phyloP scores from a whole-genome alignment of 441 rosid genomes.

The Mallotus repandus region DNA sequence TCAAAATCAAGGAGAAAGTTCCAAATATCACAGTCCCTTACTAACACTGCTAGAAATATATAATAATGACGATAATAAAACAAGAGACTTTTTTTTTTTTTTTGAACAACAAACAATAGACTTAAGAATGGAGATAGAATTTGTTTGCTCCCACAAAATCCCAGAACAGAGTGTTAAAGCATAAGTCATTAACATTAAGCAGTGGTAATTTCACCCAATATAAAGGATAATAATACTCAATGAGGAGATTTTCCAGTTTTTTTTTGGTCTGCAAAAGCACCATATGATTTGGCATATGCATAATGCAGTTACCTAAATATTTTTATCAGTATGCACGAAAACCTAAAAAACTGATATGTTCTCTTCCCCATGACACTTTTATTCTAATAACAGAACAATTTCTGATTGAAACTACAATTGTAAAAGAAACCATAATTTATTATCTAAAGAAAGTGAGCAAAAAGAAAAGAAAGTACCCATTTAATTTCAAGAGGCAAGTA shows the following conservation, averaged over 20 bases:
- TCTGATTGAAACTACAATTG: not conserved
- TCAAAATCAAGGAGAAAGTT: too few relatives aligned
- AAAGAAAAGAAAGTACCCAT: not conserved
- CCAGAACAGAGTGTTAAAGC: not conserved
- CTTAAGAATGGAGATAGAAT: not conserved
- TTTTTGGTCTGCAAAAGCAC: not conserved
- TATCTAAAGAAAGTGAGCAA: not conserved
- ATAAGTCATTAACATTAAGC: not conserved
- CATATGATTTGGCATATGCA: not conserved
- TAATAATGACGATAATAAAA: not conserved
- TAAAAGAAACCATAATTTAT: not conserved
- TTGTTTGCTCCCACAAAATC: not conserved
- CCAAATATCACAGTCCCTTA: too few relatives aligned
- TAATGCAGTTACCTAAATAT: not conserved
- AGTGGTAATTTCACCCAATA: not conserved
- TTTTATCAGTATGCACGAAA: not conserved
- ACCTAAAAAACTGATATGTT: not conserved
- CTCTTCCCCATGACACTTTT: not conserved
- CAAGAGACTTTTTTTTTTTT: too few relatives aligned
- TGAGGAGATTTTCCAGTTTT: not conserved
- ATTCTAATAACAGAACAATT: not conserved
- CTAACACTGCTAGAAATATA: too few relatives aligned
- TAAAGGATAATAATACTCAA: not conserved
- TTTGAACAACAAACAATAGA: not conserved
- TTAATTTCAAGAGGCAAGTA: not conserved